Base-by-base conservation (phyloP, 2,329 filamentous ascomycete genomes). In the Aspergillus sp. region DNA sequence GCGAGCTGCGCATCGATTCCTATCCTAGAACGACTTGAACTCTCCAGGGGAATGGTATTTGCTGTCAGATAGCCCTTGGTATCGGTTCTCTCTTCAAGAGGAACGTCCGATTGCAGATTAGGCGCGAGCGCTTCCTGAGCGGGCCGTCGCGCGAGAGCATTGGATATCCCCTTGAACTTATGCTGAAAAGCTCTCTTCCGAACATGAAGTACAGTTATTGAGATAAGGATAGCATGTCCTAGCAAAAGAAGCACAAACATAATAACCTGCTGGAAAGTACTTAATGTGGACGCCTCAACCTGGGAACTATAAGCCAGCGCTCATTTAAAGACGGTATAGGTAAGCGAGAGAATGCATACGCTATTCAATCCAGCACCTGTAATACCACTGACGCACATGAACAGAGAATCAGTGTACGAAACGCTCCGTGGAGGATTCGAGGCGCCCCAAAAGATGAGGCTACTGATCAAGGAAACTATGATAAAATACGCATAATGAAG, bases 401-500 rank as follows among this genome's bases (percentile, higher is more conserved):
- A 90, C 15, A 90, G 71, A n/a, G 83, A 80, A 67, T 90, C 87
- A 39, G 80, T 80, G 70, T 86, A 90, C 46, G 75, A 73, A 50
- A 90, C 77, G 61, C 77, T 82, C 52, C 74, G 70, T 17, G 72
- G 67, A 0, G 84, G 82, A 2, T 77, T 78, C 0, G 83, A 84
- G 0, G 81, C 77, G 8, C 77, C 60, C 60, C 72, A 90, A 66
- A 89, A 86, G 51, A 90, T 80, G 57, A 83, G 62, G 13, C 86
- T 86, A 51, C 77, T 79, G 19, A 87, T 30, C 5, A 89, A 68
- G 51, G 78, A 80, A 6, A 81, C 81, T 11, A 74, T 58, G 59
- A 88, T 77, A 69, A 90, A 90, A 73, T 89, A 90, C 51, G 79
- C 69, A 73, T 89, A 89, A 68, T 90, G 88, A 5, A 89, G 65